Conservation (phyloP, 1,284 basidiomycete genomes). For the Athelia psychrophila region DNA sequence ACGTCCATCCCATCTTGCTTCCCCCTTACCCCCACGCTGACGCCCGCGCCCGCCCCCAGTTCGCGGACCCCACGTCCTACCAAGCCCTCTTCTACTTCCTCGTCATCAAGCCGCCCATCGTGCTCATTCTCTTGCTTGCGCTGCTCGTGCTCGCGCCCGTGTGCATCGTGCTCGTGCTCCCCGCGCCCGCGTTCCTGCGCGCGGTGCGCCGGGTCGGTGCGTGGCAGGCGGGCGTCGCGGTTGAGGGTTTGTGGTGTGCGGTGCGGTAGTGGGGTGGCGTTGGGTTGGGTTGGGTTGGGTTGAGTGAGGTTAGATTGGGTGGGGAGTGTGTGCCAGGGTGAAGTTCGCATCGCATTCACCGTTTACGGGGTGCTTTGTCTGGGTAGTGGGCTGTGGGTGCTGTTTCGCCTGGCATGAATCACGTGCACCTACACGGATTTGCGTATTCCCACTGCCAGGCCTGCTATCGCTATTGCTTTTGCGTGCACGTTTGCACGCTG, state of each 20-base stretch:
- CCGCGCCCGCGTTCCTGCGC: constrained; percentile 64
- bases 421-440: too few relatives aligned
- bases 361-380: too few relatives aligned
- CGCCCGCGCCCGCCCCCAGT: constrained; percentile 36
- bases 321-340: too few relatives aligned
- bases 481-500: too few relatives aligned
- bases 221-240: constrained; percentile 79
- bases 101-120: constrained; percentile 78
- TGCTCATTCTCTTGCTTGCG: constrained; percentile 57
- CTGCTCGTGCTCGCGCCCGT: constrained; percentile 58
- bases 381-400: too few relatives aligned
- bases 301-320: too few relatives aligned
- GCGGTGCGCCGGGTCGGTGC: constrained; percentile 62
- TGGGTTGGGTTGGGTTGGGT: too few relatives aligned
- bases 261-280: constrained; percentile 22
- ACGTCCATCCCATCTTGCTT: constrained; percentile 18
- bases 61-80: constrained; percentile 75
- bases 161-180: constrained; percentile 53
- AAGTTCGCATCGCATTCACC: too few relatives aligned
- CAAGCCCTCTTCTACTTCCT: constrained; percentile 83
- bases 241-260: constrained; percentile 67
- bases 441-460: too few relatives aligned
- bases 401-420: too few relatives aligned
- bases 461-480: too few relatives aligned
- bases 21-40: constrained; percentile 2